Evolutionary conservation across 257 asterid species (phyloP).

Genomic region (Penstemon davidsonii): DNA sequence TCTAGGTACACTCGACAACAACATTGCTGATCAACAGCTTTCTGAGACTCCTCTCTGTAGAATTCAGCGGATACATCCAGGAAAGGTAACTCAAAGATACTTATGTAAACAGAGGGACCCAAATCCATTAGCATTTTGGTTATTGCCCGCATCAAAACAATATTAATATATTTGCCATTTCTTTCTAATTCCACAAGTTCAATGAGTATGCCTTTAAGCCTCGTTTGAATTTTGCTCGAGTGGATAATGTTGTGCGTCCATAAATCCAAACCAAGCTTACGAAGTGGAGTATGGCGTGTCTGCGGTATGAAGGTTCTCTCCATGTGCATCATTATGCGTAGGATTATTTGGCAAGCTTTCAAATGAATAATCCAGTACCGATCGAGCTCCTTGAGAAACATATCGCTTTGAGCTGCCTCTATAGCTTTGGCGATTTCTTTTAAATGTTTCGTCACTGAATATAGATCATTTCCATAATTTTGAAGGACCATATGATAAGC

Average conservation of each 20-base stretch:
- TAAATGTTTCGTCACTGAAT: slow-evolving; percentile 80
- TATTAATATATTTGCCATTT: slow-evolving; percentile 77
- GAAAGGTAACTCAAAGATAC: slow-evolving; percentile 79
- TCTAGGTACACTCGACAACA: slow-evolving; percentile 82
- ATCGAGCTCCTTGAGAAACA: slow-evolving; percentile 78
- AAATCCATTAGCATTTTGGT: slow-evolving; percentile 83
- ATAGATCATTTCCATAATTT: slow-evolving; percentile 81
- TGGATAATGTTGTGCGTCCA: slow-evolving; percentile 85
- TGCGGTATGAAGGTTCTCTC: slow-evolving; percentile 76
- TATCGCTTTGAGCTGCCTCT: slow-evolving; percentile 74
- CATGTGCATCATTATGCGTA: slow-evolving; percentile 89
- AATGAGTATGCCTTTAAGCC: slow-evolving; percentile 72
- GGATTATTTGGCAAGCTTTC: slow-evolving; percentile 77
- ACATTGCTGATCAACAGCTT: slow-evolving; percentile 73
- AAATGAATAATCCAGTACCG: slow-evolving; percentile 84
- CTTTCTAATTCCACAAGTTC: slow-evolving; percentile 70
- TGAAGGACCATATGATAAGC: slow-evolving; percentile 89
- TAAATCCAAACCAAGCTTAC: slow-evolving; percentile 86
- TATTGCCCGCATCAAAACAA: slow-evolving; percentile 83
- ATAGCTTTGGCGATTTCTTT: slow-evolving; percentile 66
- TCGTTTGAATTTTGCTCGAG: slow-evolving; percentile 60
- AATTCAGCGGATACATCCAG: slow-evolving; percentile 82
- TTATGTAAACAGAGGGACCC: slow-evolving; percentile 80
- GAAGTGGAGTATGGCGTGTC: slow-evolving; percentile 65
- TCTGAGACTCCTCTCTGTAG: slow-evolving; percentile 84